These are phyloP conservation scores for Pinus taeda DNA, from an alignment of 75 land plant species.

Conservation along the genomic window DNA sequence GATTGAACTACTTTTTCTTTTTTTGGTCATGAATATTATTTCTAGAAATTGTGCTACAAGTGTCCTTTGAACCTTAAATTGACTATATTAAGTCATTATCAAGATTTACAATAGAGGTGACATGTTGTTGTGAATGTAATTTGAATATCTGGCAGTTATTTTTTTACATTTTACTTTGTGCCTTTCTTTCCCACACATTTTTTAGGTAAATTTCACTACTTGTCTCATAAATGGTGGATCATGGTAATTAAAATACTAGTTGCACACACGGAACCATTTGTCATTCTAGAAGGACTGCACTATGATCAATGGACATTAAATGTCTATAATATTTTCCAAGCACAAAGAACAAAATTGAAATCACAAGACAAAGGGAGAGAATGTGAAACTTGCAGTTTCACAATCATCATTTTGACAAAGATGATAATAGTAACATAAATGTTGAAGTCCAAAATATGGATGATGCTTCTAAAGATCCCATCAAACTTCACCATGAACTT, in stretches of 20 bases:
- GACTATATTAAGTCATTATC: background rate
- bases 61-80: background rate
- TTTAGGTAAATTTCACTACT: background rate
- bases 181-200: background rate
- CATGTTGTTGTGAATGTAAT: background rate
- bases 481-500: constrained; percentile 31
- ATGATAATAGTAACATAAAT: background rate
- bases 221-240: constrained; percentile 1
- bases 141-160: background rate
- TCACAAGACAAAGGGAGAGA: background rate
- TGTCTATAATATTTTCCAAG: background rate
- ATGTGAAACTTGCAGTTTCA: constrained; percentile 1
- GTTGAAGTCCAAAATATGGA: background rate
- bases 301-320: background rate
- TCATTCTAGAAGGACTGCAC: background rate
- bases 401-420: background rate
- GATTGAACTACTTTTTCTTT: background rate
- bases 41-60: background rate
- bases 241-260: background rate
- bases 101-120: background rate
- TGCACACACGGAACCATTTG: background rate
- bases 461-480: background rate
- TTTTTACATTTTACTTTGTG: background rate
- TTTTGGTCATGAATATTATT: background rate
- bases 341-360: background rate